These are phyloP conservation scores for Huntiella omanensis DNA, from an alignment of 2,329 filamentous ascomycete genomes.

Conservation along the genomic window DNA sequence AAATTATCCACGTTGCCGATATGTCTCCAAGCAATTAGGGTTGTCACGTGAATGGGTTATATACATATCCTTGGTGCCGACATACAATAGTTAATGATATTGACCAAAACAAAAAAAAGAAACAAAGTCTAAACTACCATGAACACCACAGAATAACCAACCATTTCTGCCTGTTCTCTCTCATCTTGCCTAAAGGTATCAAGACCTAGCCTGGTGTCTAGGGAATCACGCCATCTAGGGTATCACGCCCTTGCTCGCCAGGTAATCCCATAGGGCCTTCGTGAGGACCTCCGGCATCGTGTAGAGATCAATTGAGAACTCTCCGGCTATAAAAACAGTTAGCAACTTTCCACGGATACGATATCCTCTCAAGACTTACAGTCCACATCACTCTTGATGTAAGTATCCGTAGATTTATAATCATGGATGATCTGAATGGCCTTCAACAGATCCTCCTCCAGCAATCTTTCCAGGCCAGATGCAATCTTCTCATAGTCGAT, in stretches of 20 bases:
- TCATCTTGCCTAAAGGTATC: too few species aligned
- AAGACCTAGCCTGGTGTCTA: background rate
- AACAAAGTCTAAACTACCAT: background rate
- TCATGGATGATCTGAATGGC: conserved; percentile 98
- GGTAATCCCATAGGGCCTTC: conserved; percentile 89
- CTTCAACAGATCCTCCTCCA: conserved; percentile 81
- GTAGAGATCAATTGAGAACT: conserved; percentile 96
- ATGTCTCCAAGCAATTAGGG: too few species aligned
- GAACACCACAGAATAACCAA: background rate
- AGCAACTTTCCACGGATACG: conserved; percentile 7
- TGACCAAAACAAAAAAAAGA: background rate
- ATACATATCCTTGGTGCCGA: background rate
- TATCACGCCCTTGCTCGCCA: conserved; percentile 18
- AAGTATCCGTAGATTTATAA: conserved; percentile 83
- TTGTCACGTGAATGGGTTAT: too few species aligned
- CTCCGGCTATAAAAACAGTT: conserved; percentile 42
- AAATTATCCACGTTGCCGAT: too few species aligned
- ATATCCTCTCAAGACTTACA: conserved; percentile 35
- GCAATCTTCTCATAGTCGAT: conserved; percentile 92
- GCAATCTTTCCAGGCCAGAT: conserved; percentile 71
- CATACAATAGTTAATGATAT: background rate
- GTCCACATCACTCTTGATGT: conserved; percentile 93
- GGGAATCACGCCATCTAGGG: background rate
- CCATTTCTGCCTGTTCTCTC: too few species aligned
- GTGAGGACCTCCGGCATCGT: conserved; percentile 81